A percentile compares a stretch with the other conserved stretches of the same genome.
phyloP scores from a whole-genome alignment of 1,284 basidiomycete species.

The Cryptococcus maquisensis region DNA sequence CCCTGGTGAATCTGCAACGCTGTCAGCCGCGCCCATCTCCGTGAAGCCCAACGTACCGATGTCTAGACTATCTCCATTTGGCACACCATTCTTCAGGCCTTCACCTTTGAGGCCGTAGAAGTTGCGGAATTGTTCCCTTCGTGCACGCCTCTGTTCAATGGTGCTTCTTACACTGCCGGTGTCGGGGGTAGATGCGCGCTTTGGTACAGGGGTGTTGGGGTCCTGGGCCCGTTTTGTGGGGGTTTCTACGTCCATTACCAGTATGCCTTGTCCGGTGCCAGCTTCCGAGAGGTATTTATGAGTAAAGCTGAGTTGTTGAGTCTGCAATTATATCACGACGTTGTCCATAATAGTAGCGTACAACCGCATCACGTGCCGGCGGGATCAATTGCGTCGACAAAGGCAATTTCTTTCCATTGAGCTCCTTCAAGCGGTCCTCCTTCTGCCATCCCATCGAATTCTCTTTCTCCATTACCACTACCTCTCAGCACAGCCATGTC shows the following conservation, averaged over 20 bases:
- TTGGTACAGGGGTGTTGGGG: not conserved
- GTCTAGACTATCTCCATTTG: slow-evolving; percentile 22
- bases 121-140: slow-evolving; percentile 38
- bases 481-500: slow-evolving; percentile 4
- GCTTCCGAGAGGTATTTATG: too few relatives aligned
- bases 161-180: not conserved
- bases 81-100: not conserved
- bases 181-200: not conserved
- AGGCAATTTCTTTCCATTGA: not conserved
- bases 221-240: not conserved
- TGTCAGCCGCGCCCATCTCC: not conserved
- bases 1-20: slow-evolving; percentile 23
- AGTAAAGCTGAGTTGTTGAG: too few relatives aligned
- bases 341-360: not conserved
- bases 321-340: not conserved
- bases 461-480: not conserved
- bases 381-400: not conserved
- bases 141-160: slow-evolving; percentile 28
- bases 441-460: not conserved
- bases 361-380: not conserved
- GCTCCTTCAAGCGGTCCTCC: not conserved
- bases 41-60: slow-evolving; percentile 20
- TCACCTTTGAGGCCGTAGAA: slow-evolving; percentile 37
- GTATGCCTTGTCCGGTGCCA: not conserved
- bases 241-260: not conserved